A percentile compares a stretch with the other conserved stretches of the same genome.
Evolutionary conservation across 345 rosid genomes (phyloP).

Genomic region (Xanthoceras sorbifolium): DNA sequence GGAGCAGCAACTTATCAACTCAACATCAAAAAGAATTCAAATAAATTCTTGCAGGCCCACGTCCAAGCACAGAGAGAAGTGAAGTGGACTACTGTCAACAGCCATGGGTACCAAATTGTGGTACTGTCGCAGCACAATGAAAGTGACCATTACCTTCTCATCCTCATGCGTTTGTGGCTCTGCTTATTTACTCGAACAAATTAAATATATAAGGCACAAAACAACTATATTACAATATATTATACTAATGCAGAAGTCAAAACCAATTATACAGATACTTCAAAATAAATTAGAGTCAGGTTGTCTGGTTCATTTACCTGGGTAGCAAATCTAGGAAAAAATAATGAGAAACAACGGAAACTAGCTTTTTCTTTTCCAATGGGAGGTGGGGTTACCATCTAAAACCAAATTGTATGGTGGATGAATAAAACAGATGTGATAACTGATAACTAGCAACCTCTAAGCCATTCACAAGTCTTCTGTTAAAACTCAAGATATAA

Average conservation of each 20-base stretch:
- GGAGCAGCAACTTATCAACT: background rate
- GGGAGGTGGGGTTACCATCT: background rate
- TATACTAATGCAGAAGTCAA: background rate
- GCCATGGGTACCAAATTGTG: slow-evolving; percentile 2
- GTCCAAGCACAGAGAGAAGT: slow-evolving; percentile 7
- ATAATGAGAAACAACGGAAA: background rate
- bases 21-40: background rate
- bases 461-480: background rate
- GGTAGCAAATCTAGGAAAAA: background rate
- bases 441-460: background rate
- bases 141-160: background rate
- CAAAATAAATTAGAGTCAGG: background rate
- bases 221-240: background rate
- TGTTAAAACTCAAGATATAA: background rate
- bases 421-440: background rate
- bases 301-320: background rate
- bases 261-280: background rate
- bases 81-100: slow-evolving; percentile 20
- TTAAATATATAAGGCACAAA: background rate
- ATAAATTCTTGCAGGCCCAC: slow-evolving; percentile 23
- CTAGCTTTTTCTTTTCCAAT: background rate
- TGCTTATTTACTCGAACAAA: background rate
- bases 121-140: background rate
- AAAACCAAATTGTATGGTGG: background rate
- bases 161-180: slow-evolving; percentile 3